Evolutionary conservation across 2,329 filamentous ascomycete genomes (phyloP).

Genomic region (Xylaria sp.): DNA sequence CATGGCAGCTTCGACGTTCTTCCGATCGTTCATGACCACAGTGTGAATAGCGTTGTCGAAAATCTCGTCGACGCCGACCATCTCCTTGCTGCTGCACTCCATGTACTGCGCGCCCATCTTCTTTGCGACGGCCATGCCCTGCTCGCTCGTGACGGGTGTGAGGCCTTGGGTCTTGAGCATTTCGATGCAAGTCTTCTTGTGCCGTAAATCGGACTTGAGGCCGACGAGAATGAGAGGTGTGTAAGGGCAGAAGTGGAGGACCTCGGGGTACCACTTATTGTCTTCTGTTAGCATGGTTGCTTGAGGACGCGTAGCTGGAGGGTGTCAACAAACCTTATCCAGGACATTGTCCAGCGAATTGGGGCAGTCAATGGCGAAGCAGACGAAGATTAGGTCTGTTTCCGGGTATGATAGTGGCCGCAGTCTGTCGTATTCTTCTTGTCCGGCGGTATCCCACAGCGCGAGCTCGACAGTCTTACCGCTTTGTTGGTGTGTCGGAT

Average conservation of each 20-base stretch:
- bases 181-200: constrained; percentile 96
- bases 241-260: constrained; percentile 98
- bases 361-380: constrained; percentile 98
- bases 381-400: constrained; percentile 97
- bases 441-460: constrained; percentile 97
- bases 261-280: constrained; percentile 91
- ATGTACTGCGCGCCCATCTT: constrained; percentile 97
- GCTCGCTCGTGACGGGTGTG: constrained; percentile 91
- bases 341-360: constrained; percentile 98
- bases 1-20: constrained; percentile 66
- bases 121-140: constrained; percentile 86
- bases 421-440: constrained; percentile 98
- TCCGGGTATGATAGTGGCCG: constrained; percentile 97
- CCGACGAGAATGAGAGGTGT: constrained; percentile 95
- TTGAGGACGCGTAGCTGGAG: constrained; percentile 1
- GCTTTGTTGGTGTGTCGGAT: constrained; percentile 85
- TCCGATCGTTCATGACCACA: constrained; percentile 83
- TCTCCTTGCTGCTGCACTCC: constrained; percentile 99
- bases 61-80: constrained; percentile 94
- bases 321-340: constrained; percentile 81
- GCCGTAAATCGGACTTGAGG: constrained; percentile 94
- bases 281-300: constrained; percentile 21
- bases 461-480: constrained; percentile 97
- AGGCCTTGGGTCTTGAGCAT: constrained; percentile 98
- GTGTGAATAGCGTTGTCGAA: constrained; percentile 92